Base-by-base conservation (phyloP, 2,329 filamentous ascomycete genomes). In the Fusarium floridanum region DNA sequence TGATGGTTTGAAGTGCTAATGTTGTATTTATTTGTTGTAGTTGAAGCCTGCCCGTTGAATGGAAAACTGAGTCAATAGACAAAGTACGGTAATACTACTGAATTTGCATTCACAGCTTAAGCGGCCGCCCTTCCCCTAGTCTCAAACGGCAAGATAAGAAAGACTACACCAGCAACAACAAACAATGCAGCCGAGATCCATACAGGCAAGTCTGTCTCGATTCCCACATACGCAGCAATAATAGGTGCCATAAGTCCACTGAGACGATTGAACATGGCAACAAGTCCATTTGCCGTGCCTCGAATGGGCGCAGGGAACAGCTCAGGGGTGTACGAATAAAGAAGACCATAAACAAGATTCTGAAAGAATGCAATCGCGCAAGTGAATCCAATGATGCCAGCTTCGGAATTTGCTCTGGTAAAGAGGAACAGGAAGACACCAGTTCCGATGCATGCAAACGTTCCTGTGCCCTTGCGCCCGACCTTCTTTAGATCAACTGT, bases 221-320 rank as follows among this genome's bases (percentile, higher is more conserved):
- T 85, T 0, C 84, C 84, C 4, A 80, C 81, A 48, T 85, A 85
- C 0, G 84, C 84, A 0, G 83, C 85, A 29, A 86, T 83, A n/a
- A 86, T 74, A 9, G 83, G 83, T 1, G 85, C 85, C 16, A 81
- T 80, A 0, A 87, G 77, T 0, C 85, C 84, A 64, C 81, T 81
- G 3, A 82, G 56, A 6, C 83, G 78, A 16, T 83, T 78, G 7
- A 83, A 77, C 6, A 82, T 81, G 0, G 84, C 83, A 1, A 84
- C 84, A 2, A 84, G 74, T 2, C 88, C 87, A 5, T 85, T 87
- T 1, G 86, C 88, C 0, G 88, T 89, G 32, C 88, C 88, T n/a
- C 88, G 81, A 55, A 86, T 83, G 0, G 87, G 86, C 2, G 85
- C 87, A 1, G 88, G 88, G 79, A 90, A 90, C 5, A 87, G 86